Base-by-base conservation (phyloP, 768 basidiomycete genomes). In the Boletus rubropictus region DNA sequence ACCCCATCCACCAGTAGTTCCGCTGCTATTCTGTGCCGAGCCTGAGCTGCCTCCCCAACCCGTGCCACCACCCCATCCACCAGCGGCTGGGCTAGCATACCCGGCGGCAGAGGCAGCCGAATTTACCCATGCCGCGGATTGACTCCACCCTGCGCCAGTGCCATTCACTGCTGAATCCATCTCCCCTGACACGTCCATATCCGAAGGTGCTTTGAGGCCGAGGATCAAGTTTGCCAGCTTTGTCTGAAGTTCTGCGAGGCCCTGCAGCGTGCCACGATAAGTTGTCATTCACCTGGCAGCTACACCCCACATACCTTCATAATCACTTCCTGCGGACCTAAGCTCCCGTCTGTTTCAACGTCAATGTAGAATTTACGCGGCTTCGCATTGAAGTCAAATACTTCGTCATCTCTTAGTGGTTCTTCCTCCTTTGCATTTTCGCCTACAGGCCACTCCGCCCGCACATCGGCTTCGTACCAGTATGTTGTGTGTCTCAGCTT, bases 401-500 rank as follows among this genome's bases (percentile, higher is more conserved):
- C 74, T 61, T 86, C 82, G 53, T 89, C 84, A 41, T 91, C 89
- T 44, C 86, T 73, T 3, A 82, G 84, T 2, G 81, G 66, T 58
- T 90, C 87, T 65, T 94, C 91, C 60, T 91, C 84, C 51, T 77
- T 73, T 14, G 86, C 89, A 63, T 98, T 98, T 31, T 82, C 78
- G 53, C 89, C 81, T 7, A 94, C 65, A 0, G 94, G 95, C 96
- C 96, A 99, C 70, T 99, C 96, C 3, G 67, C 76, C 27, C 80
- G 79, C 54, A 79, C 74, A 57, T 93, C 82, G 20, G 73, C 76
- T 67, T 99, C 96, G 62, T 76, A 90, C 96, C 96, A 98, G 66
- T 96, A 82, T 3, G 86, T 82, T 3, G 96, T 98, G 68, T 99
- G 96, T 44, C 93, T 82, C 27, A 99, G 75, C 66, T 92, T 92